Percentiles rank a stretch among this genome's conserved stretches.
Conservation (phyloP, 768 basidiomycete genomes). For the Suillus variegatus region DNA sequence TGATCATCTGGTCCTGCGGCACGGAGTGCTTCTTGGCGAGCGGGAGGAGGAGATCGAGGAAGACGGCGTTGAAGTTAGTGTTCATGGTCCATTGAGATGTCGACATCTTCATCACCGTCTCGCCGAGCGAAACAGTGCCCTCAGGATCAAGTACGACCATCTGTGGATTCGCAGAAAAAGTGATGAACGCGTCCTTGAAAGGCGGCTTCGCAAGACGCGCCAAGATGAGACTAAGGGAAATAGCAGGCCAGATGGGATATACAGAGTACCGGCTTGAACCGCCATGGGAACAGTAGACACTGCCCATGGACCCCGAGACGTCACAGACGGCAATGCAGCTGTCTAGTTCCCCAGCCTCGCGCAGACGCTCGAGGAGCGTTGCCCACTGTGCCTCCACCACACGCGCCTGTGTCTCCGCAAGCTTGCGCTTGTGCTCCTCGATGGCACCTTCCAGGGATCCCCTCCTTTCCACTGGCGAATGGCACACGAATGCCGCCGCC, state of each 20-base stretch:
- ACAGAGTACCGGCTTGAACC: conserved; percentile 15
- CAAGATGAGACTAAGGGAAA: conserved; percentile 67
- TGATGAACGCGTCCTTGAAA: conserved; percentile 67
- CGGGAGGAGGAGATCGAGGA: conserved; percentile 61
- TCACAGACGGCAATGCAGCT: conserved; percentile 71
- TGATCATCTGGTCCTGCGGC: conserved; percentile 71
- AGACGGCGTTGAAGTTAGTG: conserved; percentile 64
- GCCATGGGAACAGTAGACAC: conserved; percentile 3
- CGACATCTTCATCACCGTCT: conserved; percentile 40
- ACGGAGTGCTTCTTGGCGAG: conserved; percentile 58
- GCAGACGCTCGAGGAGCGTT: conserved; percentile 52
- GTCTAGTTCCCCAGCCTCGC: conserved; percentile 56
- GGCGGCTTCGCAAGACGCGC: conserved; percentile 63
- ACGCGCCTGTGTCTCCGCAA: conserved; percentile 37
- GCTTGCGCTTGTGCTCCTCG: conserved; percentile 28
- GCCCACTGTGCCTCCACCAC: conserved; percentile 71
- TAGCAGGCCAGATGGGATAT: conserved; percentile 57
- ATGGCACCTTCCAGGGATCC: conserved; percentile 13
- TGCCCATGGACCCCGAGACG: conserved; percentile 75
- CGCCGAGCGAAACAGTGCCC: conserved; percentile 30
- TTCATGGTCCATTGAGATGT: conserved; percentile 50
- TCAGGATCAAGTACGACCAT: conserved; percentile 51
- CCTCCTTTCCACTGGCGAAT: not conserved
- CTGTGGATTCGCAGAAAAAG: conserved; percentile 56
- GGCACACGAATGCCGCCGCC: conserved; percentile 19